These are phyloP conservation scores for Pleurostoma richardsiae DNA, from an alignment of 2,329 filamentous ascomycete species.

Conservation along the genomic window DNA sequence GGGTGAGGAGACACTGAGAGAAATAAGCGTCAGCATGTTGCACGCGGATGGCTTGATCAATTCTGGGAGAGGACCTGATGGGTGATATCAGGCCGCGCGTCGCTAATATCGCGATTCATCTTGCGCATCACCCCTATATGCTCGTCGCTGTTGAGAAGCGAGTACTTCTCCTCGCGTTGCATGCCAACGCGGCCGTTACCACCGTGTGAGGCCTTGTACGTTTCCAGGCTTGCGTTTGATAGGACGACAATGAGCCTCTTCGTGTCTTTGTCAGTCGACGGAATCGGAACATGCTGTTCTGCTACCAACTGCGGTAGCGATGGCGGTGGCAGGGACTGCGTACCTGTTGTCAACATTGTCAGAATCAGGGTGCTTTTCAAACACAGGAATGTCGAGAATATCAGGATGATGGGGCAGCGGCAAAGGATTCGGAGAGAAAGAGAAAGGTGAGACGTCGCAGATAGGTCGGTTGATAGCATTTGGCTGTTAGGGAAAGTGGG, in stretches of 20 bases:
- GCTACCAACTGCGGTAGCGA: constrained; percentile 87
- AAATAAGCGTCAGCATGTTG: constrained; percentile 35
- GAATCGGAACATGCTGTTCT: constrained; percentile 83
- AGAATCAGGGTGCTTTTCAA: no score
- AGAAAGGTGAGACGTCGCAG: no score
- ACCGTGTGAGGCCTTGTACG: constrained; percentile 84
- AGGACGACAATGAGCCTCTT: constrained; percentile 92
- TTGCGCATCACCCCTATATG: constrained; percentile 99
- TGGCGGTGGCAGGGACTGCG: constrained; percentile 91
- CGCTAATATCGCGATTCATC: constrained; percentile 98
- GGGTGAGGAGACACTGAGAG: constrained; percentile 83
- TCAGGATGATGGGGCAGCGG: no score
- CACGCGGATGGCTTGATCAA: constrained; percentile 26
- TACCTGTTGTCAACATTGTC: constrained; percentile 51
- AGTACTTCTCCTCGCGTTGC: constrained; percentile 89
- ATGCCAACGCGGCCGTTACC: constrained; percentile 58
- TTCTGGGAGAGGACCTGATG: constrained; percentile 70
- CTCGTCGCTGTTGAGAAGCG: constrained; percentile 95
- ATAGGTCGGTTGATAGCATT: no score
- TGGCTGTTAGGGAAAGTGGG: no score
- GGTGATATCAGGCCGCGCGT: constrained; percentile 94
- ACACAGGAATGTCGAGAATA: no score
- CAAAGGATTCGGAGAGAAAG: no score
- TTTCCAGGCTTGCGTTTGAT: constrained; percentile 95
- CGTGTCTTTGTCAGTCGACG: constrained; percentile 81